These are phyloP conservation scores for Oxytropis ochrocephala DNA, from an alignment of 306 rosid species.

Conservation along the genomic window DNA sequence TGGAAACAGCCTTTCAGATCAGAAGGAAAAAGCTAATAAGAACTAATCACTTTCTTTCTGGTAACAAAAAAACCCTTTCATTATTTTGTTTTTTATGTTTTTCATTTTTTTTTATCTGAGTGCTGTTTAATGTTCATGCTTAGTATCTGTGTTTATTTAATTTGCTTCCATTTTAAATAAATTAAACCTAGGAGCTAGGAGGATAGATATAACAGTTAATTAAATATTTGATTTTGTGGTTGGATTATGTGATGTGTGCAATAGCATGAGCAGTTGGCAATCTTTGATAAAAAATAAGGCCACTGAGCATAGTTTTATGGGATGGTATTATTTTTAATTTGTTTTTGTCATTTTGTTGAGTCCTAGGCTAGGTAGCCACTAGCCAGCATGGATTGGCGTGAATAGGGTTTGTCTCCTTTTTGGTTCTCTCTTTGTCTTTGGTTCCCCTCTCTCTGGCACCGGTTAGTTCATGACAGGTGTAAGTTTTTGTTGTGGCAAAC, in stretches of 20 bases:
- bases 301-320: constrained; percentile 33
- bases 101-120: not conserved
- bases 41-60: constrained; percentile 48
- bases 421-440: constrained; percentile 39
- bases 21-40: constrained; percentile 62
- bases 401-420: constrained; percentile 49
- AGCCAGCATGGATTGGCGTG: constrained; percentile 51
- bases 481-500: constrained; percentile 19
- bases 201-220: not conserved
- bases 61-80: constrained; percentile 20
- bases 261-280: constrained; percentile 29
- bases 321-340: constrained; percentile 18
- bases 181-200: not conserved
- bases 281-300: constrained; percentile 43
- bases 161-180: not conserved
- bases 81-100: not conserved
- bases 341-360: constrained; percentile 31
- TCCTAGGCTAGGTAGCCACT: not conserved
- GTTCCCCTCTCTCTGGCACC: constrained; percentile 64
- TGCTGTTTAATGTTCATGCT: not conserved
- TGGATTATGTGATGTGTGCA: constrained; percentile 32
- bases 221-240: not conserved
- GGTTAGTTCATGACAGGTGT: constrained; percentile 51
- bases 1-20: constrained; percentile 64
- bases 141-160: not conserved